Evolutionary conservation across 2,329 filamentous ascomycete species (phyloP).

Genomic region (Periconia macrospinosa): DNA sequence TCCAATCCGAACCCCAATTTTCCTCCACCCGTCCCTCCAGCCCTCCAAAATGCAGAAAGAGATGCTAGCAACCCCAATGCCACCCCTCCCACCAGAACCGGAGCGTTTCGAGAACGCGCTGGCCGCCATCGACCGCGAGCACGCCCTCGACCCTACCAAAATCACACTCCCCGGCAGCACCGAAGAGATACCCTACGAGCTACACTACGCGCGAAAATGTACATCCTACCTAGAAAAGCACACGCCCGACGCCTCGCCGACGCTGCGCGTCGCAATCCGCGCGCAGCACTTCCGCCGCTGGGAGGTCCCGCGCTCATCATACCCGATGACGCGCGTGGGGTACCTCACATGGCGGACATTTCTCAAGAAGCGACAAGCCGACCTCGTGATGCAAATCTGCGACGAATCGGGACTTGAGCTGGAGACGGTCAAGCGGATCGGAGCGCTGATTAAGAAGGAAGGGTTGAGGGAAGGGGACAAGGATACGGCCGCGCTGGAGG

Average conservation of each 20-base stretch:
- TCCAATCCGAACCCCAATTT: neutral
- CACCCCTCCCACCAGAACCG: neutral
- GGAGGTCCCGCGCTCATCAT: conserved; percentile 75
- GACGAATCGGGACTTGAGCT: conserved; percentile 52
- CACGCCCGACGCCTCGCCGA: conserved; percentile 63
- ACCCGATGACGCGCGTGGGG: conserved; percentile 73
- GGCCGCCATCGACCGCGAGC: conserved; percentile 71
- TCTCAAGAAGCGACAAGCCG: conserved; percentile 71
- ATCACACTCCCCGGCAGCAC: conserved; percentile 42
- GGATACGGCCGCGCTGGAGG: conserved; percentile 77
- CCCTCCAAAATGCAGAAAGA: neutral
- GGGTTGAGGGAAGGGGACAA: conserved; percentile 63
- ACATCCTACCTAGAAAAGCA: conserved; percentile 69
- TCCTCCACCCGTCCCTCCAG: neutral
- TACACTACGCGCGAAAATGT: conserved; percentile 82
- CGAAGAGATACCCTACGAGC: conserved; percentile 68
- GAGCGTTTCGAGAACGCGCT: conserved; percentile 54
- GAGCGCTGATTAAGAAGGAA: conserved; percentile 77
- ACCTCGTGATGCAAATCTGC: conserved; percentile 60
- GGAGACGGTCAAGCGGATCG: conserved; percentile 64
- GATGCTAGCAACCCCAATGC: too few relatives aligned
- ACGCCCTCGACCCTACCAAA: conserved; percentile 67
- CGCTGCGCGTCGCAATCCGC: conserved; percentile 74
- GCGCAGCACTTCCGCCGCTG: conserved; percentile 86
- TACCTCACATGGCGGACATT: conserved; percentile 80